Evolutionary conservation across 345 rosid species (phyloP).

Genomic region (Gossypium australe): DNA sequence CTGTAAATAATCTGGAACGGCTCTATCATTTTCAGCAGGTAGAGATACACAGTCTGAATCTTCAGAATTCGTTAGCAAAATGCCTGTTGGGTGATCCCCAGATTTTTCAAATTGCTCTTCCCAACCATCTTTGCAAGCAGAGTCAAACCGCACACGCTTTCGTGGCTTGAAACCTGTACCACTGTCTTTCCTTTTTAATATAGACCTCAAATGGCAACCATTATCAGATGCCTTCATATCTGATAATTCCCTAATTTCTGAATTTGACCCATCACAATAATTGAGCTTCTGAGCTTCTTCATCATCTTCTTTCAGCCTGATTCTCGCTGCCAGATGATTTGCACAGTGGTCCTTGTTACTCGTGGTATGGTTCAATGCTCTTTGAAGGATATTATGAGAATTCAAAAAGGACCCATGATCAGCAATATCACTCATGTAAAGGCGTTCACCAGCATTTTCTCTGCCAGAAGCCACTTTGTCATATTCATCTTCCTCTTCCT

Average conservation of each 20-base stretch:
- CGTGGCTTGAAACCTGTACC: slow-evolving; percentile 34
- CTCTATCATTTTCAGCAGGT: slow-evolving; percentile 12
- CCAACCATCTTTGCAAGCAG: slow-evolving; percentile 17
- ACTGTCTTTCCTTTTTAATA: slow-evolving; percentile 53
- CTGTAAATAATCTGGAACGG: slow-evolving; percentile 53
- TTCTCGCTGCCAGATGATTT: slow-evolving; percentile 55
- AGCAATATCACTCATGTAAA: slow-evolving; percentile 41
- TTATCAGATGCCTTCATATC: slow-evolving; percentile 2
- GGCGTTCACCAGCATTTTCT: slow-evolving; percentile 41
- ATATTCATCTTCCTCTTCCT: slow-evolving; percentile 89
- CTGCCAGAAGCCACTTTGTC: slow-evolving; percentile 72
- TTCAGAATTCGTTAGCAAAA: slow-evolving; percentile 17
- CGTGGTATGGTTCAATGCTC: slow-evolving; percentile 15
- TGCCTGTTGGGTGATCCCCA: slow-evolving; percentile 1
- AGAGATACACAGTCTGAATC: slow-evolving; percentile 20
- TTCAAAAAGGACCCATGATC: slow-evolving; percentile 37
- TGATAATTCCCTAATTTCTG: slow-evolving; percentile 14
- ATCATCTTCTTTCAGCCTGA: slow-evolving; percentile 75
- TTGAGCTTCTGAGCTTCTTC: slow-evolving; percentile 38
- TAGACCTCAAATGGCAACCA: slow-evolving; percentile 33
- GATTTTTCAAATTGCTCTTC: slow-evolving; percentile 22
- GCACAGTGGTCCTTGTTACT: slow-evolving; percentile 59
- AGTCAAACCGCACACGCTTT: slow-evolving; percentile 67
- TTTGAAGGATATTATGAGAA: slow-evolving; percentile 32
- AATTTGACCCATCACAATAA: slow-evolving; percentile 22